A percentile compares a stretch with the other conserved stretches of the same genome.
phyloP scores from a whole-genome alignment of 1,284 basidiomycete species.

The Moesziomyces sp. region DNA sequence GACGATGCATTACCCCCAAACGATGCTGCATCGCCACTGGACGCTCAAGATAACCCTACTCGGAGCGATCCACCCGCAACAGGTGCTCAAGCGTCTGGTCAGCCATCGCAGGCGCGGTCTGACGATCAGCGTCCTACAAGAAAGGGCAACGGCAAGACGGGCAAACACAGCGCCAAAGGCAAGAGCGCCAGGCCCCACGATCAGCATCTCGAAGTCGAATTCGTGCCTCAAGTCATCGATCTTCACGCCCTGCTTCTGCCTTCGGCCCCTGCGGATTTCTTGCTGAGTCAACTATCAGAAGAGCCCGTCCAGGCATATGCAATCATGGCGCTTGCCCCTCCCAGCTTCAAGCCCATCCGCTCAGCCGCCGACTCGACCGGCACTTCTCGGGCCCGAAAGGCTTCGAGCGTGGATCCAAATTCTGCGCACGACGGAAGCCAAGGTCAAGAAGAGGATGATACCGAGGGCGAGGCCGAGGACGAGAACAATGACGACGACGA shows the following conservation, averaged over 20 bases:
- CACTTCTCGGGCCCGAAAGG: too few relatives aligned
- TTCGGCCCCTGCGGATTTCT: too few relatives aligned
- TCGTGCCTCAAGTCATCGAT: conserved; percentile 15
- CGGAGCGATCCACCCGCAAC: background rate
- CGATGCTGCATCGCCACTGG: background rate
- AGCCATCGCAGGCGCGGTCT: background rate
- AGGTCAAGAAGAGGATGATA: background rate
- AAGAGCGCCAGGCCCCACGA: conserved; percentile 6
- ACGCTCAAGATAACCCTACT: background rate
- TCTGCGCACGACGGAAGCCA: background rate
- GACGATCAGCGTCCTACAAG: background rate
- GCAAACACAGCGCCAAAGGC: background rate
- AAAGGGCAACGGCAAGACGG: conserved; percentile 10
- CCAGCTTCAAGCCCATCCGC: conserved; percentile 5
- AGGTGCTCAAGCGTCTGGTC: background rate
- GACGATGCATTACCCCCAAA: too few relatives aligned
- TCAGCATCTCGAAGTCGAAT: conserved; percentile 39
- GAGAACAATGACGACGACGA: conserved; percentile 2
- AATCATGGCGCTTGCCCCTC: conserved; percentile 27
- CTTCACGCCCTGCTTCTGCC: background rate
- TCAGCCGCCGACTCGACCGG: too few relatives aligned
- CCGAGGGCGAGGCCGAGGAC: background rate
- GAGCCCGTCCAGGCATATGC: conserved; percentile 20
- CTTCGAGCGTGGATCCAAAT: too few relatives aligned
- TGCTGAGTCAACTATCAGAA: too few relatives aligned